These are phyloP conservation scores for Sporobolomyces roseus DNA, from an alignment of 768 basidiomycete species.

Conservation along the genomic window DNA sequence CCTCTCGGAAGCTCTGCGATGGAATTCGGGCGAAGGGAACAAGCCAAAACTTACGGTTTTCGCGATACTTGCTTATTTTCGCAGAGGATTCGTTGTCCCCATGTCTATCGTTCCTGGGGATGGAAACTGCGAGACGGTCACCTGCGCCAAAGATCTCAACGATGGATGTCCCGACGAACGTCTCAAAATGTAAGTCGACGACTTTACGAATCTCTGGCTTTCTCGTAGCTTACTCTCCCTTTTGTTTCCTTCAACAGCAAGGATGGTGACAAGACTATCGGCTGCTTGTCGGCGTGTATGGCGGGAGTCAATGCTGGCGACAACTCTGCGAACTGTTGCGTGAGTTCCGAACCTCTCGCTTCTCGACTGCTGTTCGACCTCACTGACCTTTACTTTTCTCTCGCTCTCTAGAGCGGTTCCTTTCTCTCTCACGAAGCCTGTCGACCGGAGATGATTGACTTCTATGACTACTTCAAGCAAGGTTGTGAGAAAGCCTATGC, in stretches of 20 bases:
- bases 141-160: conserved; percentile 14
- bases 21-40: too few species aligned
- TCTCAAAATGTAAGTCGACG: conserved; percentile 1
- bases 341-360: not conserved
- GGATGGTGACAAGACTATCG: conserved; percentile 10
- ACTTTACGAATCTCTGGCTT: too few species aligned
- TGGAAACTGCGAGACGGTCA: not conserved
- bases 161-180: conserved; percentile 16
- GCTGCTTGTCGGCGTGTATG: conserved; percentile 6
- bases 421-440: conserved; percentile 5
- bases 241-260: not conserved
- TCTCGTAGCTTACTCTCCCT: too few species aligned
- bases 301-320: not conserved
- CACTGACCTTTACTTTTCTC: not conserved
- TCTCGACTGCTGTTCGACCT: not conserved
- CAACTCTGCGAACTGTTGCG: conserved; percentile 18
- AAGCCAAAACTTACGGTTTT: too few species aligned
- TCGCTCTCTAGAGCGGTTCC: not conserved
- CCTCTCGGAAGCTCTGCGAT: too few species aligned
- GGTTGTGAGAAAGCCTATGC: conserved; percentile 21
- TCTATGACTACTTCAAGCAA: conserved; percentile 21
- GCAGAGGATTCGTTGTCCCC: conserved; percentile 16
- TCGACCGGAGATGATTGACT: not conserved
- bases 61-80: too few species aligned
- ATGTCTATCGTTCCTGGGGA: conserved; percentile 7